These are phyloP conservation scores for Ophiostoma himal-ulmi DNA, from an alignment of 2,329 filamentous ascomycete species.

Conservation along the genomic window DNA sequence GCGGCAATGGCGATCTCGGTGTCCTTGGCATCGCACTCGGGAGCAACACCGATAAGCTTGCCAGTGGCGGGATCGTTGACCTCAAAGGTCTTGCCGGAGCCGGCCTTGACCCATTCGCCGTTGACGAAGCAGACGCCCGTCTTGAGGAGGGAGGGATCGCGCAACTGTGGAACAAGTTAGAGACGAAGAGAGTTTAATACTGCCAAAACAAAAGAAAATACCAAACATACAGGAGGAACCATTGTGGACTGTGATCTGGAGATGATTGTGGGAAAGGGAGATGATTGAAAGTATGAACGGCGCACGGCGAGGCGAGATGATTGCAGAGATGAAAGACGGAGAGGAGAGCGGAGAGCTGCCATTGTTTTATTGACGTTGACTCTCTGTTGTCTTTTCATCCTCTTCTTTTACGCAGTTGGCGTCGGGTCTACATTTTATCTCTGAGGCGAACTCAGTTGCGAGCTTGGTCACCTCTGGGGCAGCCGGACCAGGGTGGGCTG, in stretches of 20 bases:
- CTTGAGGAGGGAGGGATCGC: constrained; percentile 77
- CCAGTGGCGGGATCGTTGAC: constrained; percentile 80
- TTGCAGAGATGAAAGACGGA: constrained; percentile 20
- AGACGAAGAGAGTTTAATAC: neutral
- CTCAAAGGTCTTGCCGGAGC: constrained; percentile 86
- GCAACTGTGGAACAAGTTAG: constrained; percentile 49
- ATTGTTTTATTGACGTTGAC: constrained; percentile 13
- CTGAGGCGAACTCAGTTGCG: constrained; percentile 10
- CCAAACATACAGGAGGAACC: constrained; percentile 39
- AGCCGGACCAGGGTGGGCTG: neutral
- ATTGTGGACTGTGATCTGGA: constrained; percentile 40
- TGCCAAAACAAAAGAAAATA: too few species aligned
- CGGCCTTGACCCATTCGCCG: constrained; percentile 82
- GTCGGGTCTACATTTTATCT: constrained; percentile 17
- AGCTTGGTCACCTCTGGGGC: neutral
- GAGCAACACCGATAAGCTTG: constrained; percentile 71
- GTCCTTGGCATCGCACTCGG: constrained; percentile 76
- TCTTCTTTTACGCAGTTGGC: neutral
- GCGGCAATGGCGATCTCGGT: constrained; percentile 75
- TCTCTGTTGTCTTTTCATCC: neutral
- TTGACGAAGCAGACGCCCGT: constrained; percentile 78
- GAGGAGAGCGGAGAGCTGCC: constrained; percentile 19
- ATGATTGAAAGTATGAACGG: constrained; percentile 31
- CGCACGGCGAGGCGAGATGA: constrained; percentile 22
- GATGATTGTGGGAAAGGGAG: constrained; percentile 28